Conservation (phyloP, 2,329 filamentous ascomycete genomes). For the Emmonsia crescens region DNA sequence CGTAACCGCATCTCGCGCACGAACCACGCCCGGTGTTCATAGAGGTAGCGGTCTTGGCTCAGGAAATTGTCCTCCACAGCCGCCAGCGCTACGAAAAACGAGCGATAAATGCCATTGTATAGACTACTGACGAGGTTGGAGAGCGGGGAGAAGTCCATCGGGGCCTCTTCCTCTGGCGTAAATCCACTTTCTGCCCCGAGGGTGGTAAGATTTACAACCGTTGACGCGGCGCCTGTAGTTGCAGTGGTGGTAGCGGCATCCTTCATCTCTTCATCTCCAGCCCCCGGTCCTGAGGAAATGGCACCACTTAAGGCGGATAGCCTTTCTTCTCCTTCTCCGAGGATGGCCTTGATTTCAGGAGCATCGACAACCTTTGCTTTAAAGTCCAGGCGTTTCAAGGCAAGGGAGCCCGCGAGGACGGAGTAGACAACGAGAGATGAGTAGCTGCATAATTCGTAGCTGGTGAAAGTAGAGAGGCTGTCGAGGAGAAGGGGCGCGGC, state of each 20-base stretch:
- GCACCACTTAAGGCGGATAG: conserved; percentile 70
- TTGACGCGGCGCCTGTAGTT: conserved; percentile 46
- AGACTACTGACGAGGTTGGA: conserved; percentile 80
- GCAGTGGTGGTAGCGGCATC: conserved; percentile 34
- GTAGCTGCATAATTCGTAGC: conserved; percentile 96
- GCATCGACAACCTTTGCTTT: conserved; percentile 98
- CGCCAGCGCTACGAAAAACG: conserved; percentile 82
- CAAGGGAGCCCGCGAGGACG: conserved; percentile 85
- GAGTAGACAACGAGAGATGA: conserved; percentile 91
- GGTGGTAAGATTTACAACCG: conserved; percentile 78
- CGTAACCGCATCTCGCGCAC: conserved; percentile 96
- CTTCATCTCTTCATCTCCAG: conserved; percentile 62
- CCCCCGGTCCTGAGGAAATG: conserved; percentile 68
- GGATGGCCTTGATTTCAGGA: conserved; percentile 93
- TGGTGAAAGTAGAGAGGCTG: conserved; percentile 95
- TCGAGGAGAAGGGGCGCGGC: conserved; percentile 90
- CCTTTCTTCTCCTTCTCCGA: conserved; percentile 82
- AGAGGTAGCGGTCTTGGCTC: conserved; percentile 84
- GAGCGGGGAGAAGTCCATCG: conserved; percentile 81
- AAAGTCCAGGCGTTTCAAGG: conserved; percentile 94
- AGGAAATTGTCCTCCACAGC: conserved; percentile 90
- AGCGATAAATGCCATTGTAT: conserved; percentile 88
- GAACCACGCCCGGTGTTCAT: conserved; percentile 94
- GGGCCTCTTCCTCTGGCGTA: conserved; percentile 65
- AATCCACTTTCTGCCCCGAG: conserved; percentile 55